Evolutionary conservation across 352 stramenopile species (phyloP).

Genomic region (Aphanomyces stellatus): DNA sequence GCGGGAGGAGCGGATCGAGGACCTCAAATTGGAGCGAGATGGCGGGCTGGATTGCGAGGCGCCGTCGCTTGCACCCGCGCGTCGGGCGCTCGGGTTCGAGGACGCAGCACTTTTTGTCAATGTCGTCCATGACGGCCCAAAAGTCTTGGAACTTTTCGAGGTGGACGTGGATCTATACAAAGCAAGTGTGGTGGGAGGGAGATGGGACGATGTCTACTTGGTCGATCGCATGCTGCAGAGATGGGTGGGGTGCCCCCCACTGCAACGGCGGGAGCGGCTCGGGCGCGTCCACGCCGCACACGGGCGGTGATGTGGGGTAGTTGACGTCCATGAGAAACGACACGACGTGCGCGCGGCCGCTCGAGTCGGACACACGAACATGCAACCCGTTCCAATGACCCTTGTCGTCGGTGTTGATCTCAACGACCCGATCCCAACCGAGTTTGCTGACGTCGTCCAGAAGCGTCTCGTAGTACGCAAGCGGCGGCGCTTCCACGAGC

Average conservation of each 20-base stretch:
- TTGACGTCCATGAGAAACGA: slow-evolving; percentile 11
- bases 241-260: neutral
- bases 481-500: neutral
- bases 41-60: slow-evolving; percentile 56
- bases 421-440: slow-evolving; percentile 15
- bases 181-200: neutral
- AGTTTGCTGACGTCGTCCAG: slow-evolving; percentile 1
- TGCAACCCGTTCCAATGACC: slow-evolving; percentile 18
- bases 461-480: slow-evolving; percentile 10
- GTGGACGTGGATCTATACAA: slow-evolving; percentile 48
- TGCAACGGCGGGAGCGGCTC: slow-evolving; percentile 11
- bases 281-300: slow-evolving; percentile 6
- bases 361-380: slow-evolving; percentile 1
- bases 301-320: slow-evolving; percentile 9
- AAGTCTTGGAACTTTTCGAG: slow-evolving; percentile 60
- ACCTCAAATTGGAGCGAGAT: slow-evolving; percentile 71
- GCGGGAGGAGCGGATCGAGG: slow-evolving; percentile 28
- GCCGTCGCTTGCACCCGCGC: slow-evolving; percentile 46
- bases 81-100: slow-evolving; percentile 63
- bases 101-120: slow-evolving; percentile 65
- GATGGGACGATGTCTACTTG: slow-evolving; percentile 1
- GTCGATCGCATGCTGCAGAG: slow-evolving; percentile 6
- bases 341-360: slow-evolving; percentile 3
- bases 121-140: slow-evolving; percentile 66
- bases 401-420: slow-evolving; percentile 11